A percentile compares a stretch with the other conserved stretches of the same genome.
Evolutionary conservation across 768 basidiomycete genomes (phyloP).

Genomic region (Lentinus brumalis): DNA sequence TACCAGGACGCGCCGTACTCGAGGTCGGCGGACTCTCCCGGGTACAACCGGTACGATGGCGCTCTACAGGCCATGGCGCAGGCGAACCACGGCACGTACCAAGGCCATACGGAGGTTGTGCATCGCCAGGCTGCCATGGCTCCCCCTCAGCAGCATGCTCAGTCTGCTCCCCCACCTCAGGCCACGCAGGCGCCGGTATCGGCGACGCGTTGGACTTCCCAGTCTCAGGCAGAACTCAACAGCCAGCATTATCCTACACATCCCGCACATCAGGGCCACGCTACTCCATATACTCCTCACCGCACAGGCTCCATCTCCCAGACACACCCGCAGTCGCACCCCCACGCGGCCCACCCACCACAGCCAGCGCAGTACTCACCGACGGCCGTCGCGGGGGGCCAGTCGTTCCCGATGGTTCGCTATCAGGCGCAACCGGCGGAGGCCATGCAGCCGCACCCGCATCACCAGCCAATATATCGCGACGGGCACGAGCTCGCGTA

Average conservation of each 20-base stretch:
- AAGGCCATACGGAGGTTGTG: neutral
- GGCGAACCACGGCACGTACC: neutral
- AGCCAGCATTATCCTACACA: constrained; percentile 3
- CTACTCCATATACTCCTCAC: neutral
- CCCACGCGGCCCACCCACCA: neutral
- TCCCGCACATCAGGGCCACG: neutral
- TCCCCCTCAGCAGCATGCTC: neutral
- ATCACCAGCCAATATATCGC: constrained; percentile 12
- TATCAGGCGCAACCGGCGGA: constrained; percentile 1
- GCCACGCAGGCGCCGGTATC: constrained; percentile 26
- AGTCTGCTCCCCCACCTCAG: constrained; percentile 5
- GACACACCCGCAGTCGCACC: constrained; percentile 9
- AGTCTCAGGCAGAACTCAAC: constrained; percentile 7
- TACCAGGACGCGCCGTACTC: constrained; percentile 67
- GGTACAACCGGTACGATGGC: constrained; percentile 18
- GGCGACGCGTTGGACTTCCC: constrained; percentile 25
- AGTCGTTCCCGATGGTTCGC: constrained; percentile 1
- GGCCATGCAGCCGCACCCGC: constrained; percentile 11
- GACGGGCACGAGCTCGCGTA: constrained; percentile 16
- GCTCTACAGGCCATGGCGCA: constrained; percentile 8
- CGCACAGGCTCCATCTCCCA: neutral
- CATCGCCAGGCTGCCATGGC: neutral
- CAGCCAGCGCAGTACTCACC: constrained; percentile 3
- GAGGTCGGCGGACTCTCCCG: constrained; percentile 55
- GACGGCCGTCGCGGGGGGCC: neutral